Conservation (phyloP, 345 rosid genomes). For the Abelmoschus esculentus region DNA sequence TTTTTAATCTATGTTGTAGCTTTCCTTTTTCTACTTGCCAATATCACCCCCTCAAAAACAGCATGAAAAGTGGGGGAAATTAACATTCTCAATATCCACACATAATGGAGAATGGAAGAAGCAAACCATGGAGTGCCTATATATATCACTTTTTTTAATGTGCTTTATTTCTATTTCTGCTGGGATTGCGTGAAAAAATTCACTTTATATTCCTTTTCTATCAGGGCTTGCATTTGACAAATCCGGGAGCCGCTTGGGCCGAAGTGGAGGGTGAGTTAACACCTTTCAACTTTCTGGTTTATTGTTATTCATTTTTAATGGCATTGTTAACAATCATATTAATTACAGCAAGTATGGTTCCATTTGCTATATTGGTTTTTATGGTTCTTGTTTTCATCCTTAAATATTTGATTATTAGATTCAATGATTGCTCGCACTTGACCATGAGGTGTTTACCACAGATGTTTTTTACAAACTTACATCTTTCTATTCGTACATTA, state of each 20-base stretch:
- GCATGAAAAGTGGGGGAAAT: background rate
- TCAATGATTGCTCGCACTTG: background rate
- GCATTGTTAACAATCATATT: background rate
- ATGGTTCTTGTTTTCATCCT: background rate
- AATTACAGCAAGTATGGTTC: background rate
- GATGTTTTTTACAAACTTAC: background rate
- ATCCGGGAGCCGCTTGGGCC: slow-evolving; percentile 3
- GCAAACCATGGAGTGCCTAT: background rate
- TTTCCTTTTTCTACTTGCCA: background rate
- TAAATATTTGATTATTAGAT: background rate
- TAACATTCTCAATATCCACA: background rate
- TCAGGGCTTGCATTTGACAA: slow-evolving; percentile 12
- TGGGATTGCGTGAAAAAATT: background rate
- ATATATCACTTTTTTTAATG: background rate
- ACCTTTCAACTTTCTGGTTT: background rate
- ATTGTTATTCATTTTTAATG: background rate
- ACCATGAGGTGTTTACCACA: background rate
- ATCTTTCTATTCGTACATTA: background rate
- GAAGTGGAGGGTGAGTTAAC: slow-evolving; percentile 1
- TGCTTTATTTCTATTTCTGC: background rate
- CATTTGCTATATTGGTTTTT: background rate
- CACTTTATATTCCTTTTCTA: background rate
- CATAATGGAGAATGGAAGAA: background rate
- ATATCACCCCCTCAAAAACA: background rate
- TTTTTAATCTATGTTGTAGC: background rate